Percentiles rank a stretch among this genome's conserved stretches.
These are phyloP conservation scores for Inga oerstediana DNA, from an alignment of 306 rosid genomes.

Conservation along the genomic window DNA sequence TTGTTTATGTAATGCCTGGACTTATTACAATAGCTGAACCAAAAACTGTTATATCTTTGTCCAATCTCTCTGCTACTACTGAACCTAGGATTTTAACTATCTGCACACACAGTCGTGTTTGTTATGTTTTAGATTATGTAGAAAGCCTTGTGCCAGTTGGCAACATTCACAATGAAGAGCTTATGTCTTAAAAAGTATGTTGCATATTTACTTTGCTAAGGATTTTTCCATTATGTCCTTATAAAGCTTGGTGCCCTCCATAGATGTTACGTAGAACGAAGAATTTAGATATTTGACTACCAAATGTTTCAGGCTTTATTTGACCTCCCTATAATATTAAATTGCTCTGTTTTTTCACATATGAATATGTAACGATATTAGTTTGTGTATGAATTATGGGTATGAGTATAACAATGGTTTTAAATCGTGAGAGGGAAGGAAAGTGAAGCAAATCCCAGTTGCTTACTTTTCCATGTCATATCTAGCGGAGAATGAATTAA, in stretches of 20 bases:
- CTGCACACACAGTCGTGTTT: neutral
- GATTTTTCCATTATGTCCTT: too few species aligned
- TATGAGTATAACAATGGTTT: too few species aligned
- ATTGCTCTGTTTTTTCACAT: too few species aligned
- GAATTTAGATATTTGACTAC: too few species aligned
- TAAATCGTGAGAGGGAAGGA: too few species aligned
- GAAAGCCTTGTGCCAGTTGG: neutral
- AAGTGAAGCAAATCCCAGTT: too few species aligned
- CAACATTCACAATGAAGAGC: neutral
- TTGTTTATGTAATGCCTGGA: neutral
- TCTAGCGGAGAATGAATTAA: too few species aligned
- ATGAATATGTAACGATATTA: too few species aligned
- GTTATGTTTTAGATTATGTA: neutral
- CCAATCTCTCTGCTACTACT: neutral
- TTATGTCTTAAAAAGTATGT: neutral
- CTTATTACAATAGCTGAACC: neutral
- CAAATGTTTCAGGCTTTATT: too few species aligned
- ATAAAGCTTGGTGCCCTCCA: neutral
- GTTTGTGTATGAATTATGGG: too few species aligned
- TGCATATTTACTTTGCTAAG: neutral
- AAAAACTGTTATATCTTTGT: neutral
- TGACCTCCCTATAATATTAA: too few species aligned
- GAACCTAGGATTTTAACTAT: neutral
- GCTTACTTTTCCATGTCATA: too few species aligned
- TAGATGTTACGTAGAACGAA: neutral